phyloP scores from a whole-genome alignment of 2,329 filamentous ascomycete species.

The Cryoendolithus antarcticus region DNA sequence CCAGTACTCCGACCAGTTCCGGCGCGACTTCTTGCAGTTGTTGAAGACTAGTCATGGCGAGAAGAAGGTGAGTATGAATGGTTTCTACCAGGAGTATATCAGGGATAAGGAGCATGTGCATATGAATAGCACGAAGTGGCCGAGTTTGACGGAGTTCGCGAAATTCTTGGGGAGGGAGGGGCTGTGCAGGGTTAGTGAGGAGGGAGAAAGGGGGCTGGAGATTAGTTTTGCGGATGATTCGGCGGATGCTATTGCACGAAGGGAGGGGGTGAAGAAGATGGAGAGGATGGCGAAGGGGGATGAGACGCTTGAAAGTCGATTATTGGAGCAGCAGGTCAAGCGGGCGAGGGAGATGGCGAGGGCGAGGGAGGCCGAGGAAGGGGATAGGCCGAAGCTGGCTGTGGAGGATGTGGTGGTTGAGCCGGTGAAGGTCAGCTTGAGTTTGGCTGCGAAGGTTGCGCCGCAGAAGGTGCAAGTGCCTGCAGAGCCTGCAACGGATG shows the following conservation, averaged over 20 bases:
- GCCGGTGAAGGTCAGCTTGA: conserved; percentile 25
- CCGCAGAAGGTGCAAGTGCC: conserved; percentile 9
- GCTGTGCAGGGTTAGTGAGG: conserved; percentile 69
- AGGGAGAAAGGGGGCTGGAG: conserved; percentile 74
- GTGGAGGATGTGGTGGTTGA: conserved; percentile 15
- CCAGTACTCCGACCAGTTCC: conserved; percentile 70
- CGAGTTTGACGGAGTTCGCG: conserved; percentile 76
- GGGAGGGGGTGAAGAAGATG: conserved; percentile 70
- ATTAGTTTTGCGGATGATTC: conserved; percentile 88
- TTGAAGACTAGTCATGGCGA: conserved; percentile 78
- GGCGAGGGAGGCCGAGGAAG: conserved; percentile 24
- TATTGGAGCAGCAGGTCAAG: conserved; percentile 74
- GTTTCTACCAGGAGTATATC: conserved; percentile 93
- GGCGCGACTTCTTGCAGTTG: conserved; percentile 63
- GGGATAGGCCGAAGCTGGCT: conserved; percentile 7
- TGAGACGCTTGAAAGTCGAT: conserved; percentile 73
- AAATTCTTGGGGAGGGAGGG: conserved; percentile 78
- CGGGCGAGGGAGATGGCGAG: conserved; percentile 46
- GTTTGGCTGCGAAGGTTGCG: conserved; percentile 17
- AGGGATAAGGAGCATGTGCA: conserved; percentile 77
- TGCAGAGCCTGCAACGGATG: conserved; percentile 8
- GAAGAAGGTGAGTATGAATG: conserved; percentile 78
- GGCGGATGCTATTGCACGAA: conserved; percentile 66
- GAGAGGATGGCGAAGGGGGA: conserved; percentile 83
- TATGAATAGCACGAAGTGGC: conserved; percentile 89